Percentiles rank a stretch among this genome's conserved stretches.
Evolutionary conservation across 495 filamentous ascomycete species (phyloP).

Genomic region (Aspergillus kassunensis): DNA sequence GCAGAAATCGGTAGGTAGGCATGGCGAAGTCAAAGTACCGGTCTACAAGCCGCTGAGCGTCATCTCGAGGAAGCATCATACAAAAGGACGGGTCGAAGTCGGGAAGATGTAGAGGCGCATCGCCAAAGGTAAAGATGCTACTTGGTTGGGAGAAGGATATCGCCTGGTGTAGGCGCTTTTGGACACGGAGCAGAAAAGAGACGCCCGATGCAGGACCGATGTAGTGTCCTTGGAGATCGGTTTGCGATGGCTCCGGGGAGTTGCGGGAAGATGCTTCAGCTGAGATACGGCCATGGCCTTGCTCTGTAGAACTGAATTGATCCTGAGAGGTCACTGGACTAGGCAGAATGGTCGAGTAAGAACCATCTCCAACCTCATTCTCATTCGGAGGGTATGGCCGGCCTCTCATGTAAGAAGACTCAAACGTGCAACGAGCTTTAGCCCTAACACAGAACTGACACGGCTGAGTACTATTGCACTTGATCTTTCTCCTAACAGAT

Average conservation of each 20-base stretch:
- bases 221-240: slow-evolving; percentile 26
- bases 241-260: slow-evolving; percentile 20
- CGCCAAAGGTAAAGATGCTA: slow-evolving; percentile 20
- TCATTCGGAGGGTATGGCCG: neutral
- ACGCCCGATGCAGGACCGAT: slow-evolving; percentile 26
- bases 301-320: neutral
- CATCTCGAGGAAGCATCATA: neutral
- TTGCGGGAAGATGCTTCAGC: neutral
- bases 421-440: slow-evolving; percentile 18
- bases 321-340: neutral
- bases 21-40: slow-evolving; percentile 30
- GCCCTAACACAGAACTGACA: slow-evolving; percentile 21
- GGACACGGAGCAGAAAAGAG: slow-evolving; percentile 26
- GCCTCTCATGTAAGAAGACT: slow-evolving; percentile 20
- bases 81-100: slow-evolving; percentile 18
- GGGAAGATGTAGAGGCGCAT: slow-evolving; percentile 17
- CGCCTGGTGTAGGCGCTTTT: slow-evolving; percentile 17
- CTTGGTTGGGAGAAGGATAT: slow-evolving; percentile 5
- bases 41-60: neutral
- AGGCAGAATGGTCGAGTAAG: neutral
- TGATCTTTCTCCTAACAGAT: slow-evolving; percentile 20
- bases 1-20: slow-evolving; percentile 24
- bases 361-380: neutral
- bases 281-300: slow-evolving; percentile 4
- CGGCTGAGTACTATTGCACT: slow-evolving; percentile 24